Evolutionary conservation across 148 eudicot genomes (phyloP).

Genomic region (Cornus kousa): DNA sequence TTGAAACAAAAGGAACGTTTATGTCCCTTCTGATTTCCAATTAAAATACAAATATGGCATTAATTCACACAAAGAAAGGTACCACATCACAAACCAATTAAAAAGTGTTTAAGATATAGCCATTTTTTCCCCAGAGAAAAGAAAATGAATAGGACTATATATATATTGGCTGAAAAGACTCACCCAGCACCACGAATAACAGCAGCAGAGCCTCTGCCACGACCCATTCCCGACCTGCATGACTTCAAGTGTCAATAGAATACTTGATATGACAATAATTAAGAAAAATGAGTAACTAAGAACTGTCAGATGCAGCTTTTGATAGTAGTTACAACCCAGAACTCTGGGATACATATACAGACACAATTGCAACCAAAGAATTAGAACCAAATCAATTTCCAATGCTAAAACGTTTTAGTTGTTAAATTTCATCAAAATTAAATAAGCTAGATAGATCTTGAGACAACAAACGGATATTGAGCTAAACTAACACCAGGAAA

Average conservation of each 20-base stretch:
- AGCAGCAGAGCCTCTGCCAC: conserved; percentile 38
- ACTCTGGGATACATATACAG: not conserved
- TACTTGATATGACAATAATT: not conserved
- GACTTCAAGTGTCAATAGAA: not conserved
- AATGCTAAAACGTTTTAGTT: not conserved
- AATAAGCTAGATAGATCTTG: not conserved
- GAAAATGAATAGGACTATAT: not conserved
- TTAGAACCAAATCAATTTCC: too few relatives aligned
- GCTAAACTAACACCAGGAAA: too few relatives aligned
- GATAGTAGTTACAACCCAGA: not conserved
- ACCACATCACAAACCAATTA: not conserved
- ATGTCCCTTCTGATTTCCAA: not conserved
- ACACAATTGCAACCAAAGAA: not conserved
- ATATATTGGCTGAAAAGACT: conserved; percentile 13
- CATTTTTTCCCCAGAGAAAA: not conserved
- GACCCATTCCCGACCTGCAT: conserved; percentile 57
- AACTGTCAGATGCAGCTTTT: not conserved
- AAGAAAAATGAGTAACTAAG: not conserved
- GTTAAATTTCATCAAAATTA: not conserved
- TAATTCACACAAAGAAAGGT: not conserved
- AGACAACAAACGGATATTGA: not conserved
- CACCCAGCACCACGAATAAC: conserved; percentile 47
- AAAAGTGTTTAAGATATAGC: not conserved
- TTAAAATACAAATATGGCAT: not conserved
- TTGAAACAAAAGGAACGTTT: not conserved